These are phyloP conservation scores for Phaeosphaeriaceae sp. DNA, from an alignment of 2,329 filamentous ascomycete genomes.

Conservation along the genomic window DNA sequence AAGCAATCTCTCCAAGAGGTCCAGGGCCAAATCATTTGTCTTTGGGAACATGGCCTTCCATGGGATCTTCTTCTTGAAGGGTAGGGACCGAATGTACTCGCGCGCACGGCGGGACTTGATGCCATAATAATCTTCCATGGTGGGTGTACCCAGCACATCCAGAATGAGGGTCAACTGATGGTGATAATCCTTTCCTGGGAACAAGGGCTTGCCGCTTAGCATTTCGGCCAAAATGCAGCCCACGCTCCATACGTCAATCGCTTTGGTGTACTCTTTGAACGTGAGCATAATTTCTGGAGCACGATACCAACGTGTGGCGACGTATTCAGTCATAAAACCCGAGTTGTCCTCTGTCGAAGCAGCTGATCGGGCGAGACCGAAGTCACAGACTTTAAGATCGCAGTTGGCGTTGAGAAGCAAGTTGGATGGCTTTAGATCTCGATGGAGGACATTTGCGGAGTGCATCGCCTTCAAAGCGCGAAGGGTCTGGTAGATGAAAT, in stretches of 20 bases:
- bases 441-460: slow-evolving; percentile 95
- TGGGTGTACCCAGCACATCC: slow-evolving; percentile 95
- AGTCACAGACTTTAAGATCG: slow-evolving; percentile 98
- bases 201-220: slow-evolving; percentile 96
- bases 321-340: slow-evolving; percentile 99
- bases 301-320: slow-evolving; percentile 98
- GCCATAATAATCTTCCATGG: slow-evolving; percentile 99
- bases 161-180: slow-evolving; percentile 97
- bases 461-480: slow-evolving; percentile 99
- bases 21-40: slow-evolving; percentile 95
- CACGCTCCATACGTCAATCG: slow-evolving; percentile 98
- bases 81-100: slow-evolving; percentile 96
- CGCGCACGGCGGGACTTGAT: slow-evolving; percentile 98
- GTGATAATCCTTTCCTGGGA: slow-evolving; percentile 99
- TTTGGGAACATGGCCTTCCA: slow-evolving; percentile 98
- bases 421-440: slow-evolving; percentile 97
- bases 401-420: slow-evolving; percentile 97
- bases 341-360: slow-evolving; percentile 99
- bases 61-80: slow-evolving; percentile 99
- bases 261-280: slow-evolving; percentile 99
- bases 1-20: slow-evolving; percentile 91
- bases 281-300: slow-evolving; percentile 99
- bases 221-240: slow-evolving; percentile 98
- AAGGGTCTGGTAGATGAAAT: slow-evolving; percentile 99
- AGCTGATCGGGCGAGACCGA: slow-evolving; percentile 92